phyloP scores from a whole-genome alignment of 2,329 filamentous ascomycete genomes.

The Fusarium secorum region DNA sequence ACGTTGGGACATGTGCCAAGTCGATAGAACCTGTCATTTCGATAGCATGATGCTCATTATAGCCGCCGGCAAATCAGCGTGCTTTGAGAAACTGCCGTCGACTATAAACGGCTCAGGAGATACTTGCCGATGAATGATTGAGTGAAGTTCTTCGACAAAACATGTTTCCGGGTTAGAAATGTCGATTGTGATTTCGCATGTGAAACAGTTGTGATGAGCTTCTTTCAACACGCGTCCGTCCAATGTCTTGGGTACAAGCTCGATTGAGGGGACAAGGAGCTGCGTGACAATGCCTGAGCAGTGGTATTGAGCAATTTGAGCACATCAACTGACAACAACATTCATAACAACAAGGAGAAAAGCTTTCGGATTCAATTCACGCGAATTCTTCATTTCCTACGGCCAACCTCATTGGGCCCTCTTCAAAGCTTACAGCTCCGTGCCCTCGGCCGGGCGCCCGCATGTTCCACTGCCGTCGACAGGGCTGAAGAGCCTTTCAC shows the following conservation, averaged over 20 bases:
- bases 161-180: background rate
- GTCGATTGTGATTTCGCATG: background rate
- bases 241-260: background rate
- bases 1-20: background rate
- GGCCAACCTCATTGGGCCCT: background rate
- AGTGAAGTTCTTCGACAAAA: background rate
- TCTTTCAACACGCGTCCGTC: background rate
- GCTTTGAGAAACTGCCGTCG: background rate
- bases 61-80: conserved; percentile 7
- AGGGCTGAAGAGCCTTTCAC: conserved; percentile 26
- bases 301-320: background rate
- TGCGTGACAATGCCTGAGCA: background rate
- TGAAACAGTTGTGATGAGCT: background rate
- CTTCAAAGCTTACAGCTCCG: background rate
- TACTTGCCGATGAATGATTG: background rate
- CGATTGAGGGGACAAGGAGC: background rate
- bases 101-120: background rate
- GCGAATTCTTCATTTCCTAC: background rate
- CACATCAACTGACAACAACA: background rate
- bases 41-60: conserved; percentile 11
- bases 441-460: background rate
- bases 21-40: background rate
- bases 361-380: background rate
- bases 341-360: background rate
- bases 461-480: background rate